phyloP scores from a whole-genome alignment of 768 basidiomycete species.

The Antrodiella citrinella region DNA sequence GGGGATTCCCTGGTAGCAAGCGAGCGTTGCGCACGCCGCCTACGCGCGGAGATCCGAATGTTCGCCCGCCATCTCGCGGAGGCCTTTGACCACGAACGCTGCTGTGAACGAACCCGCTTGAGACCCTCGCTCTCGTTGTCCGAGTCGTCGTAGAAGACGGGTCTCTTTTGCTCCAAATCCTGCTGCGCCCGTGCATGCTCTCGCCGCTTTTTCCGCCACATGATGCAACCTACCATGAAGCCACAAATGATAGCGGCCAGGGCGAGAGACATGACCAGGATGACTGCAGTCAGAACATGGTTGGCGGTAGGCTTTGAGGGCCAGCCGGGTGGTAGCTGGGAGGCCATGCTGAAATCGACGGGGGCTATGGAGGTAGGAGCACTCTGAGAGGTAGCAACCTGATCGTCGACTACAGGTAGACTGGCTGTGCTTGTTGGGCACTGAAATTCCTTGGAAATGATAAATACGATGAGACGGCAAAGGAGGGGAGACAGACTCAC shows the following conservation, averaged over 20 bases:
- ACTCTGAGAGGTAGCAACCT: constrained; percentile 37
- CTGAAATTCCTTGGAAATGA: too few species aligned
- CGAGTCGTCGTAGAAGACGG: constrained; percentile 25
- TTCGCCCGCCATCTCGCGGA: constrained; percentile 64
- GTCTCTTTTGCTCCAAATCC: constrained; percentile 48
- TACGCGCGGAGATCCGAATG: constrained; percentile 50
- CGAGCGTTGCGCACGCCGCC: constrained; percentile 29
- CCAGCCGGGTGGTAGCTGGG: constrained; percentile 17
- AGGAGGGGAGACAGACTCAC: constrained; percentile 27
- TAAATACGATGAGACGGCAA: neutral
- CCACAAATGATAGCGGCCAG: constrained; percentile 54
- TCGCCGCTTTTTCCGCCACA: constrained; percentile 44
- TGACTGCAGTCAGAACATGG: constrained; percentile 18
- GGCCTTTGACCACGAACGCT: constrained; percentile 58
- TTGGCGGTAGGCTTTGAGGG: constrained; percentile 5
- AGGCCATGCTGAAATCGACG: constrained; percentile 1
- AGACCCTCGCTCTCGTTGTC: constrained; percentile 22
- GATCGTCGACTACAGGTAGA: constrained; percentile 29
- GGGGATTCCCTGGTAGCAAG: too few species aligned
- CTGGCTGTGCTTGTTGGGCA: constrained; percentile 14
- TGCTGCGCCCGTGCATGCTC: constrained; percentile 25
- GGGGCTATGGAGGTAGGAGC: constrained; percentile 1
- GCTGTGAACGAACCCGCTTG: constrained; percentile 39
- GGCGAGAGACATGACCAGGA: constrained; percentile 49
- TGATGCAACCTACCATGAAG: constrained; percentile 53